Evolutionary conservation across 805 yeast genomes (phyloP).

Genomic region (Debaryomyces tyrocola): DNA sequence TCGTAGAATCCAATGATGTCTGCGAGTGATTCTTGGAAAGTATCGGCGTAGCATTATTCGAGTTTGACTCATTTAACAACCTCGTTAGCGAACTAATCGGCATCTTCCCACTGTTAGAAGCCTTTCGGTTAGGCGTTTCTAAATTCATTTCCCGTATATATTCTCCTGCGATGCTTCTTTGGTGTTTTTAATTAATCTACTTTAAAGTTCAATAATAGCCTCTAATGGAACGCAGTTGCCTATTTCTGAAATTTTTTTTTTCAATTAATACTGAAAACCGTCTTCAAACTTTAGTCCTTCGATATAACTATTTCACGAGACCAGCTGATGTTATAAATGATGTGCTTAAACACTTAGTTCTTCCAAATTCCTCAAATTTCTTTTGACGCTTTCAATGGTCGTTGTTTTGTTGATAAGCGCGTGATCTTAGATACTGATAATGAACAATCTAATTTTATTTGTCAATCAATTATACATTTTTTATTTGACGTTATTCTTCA

Average conservation of each 20-base stretch:
- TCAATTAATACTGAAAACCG: no score
- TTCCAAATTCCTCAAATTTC: background rate
- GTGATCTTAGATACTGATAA: background rate
- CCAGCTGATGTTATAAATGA: background rate
- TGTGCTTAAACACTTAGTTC: background rate
- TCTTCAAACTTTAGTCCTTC: no score
- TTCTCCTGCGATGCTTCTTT: background rate
- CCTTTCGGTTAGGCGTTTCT: slow-evolving; percentile 8
- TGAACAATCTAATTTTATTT: background rate
- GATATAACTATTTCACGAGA: no score
- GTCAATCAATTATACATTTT: background rate
- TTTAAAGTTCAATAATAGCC: no score
- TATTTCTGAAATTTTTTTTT: no score
- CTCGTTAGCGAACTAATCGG: slow-evolving; percentile 40
- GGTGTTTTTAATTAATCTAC: no score
- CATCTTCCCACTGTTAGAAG: slow-evolving; percentile 10
- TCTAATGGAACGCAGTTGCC: no score
- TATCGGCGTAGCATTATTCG: slow-evolving; percentile 16
- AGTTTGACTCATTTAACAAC: slow-evolving; percentile 34
- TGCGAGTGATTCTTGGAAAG: slow-evolving; percentile 10
- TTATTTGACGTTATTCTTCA: background rate
- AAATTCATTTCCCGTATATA: slow-evolving; percentile 8
- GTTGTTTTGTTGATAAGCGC: slow-evolving; percentile 3
- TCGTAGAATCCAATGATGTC: slow-evolving; percentile 8
- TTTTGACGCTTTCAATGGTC: background rate